A percentile compares a stretch with the other conserved stretches of the same genome.
Evolutionary conservation across 805 yeast species (phyloP).

Genomic region (Metschnikowia hibisci): DNA sequence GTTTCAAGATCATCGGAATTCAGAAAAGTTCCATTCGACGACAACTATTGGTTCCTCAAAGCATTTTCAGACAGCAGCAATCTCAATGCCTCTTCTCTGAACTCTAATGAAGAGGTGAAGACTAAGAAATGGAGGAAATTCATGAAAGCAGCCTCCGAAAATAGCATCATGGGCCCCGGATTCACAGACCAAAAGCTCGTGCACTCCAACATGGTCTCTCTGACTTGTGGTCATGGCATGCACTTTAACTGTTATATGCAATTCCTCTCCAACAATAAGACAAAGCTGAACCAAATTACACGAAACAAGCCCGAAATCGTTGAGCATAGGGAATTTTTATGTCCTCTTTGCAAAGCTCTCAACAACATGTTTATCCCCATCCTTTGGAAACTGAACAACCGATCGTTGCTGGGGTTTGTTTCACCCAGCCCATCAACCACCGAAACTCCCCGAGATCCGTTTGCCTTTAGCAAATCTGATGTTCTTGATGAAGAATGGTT

Average conservation of each 20-base stretch:
- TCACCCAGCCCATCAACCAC: constrained; percentile 3
- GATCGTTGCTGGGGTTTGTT: constrained; percentile 24
- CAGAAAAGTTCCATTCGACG: constrained; percentile 60
- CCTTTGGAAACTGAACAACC: constrained; percentile 50
- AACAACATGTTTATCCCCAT: constrained; percentile 82
- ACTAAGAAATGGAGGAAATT: constrained; percentile 36
- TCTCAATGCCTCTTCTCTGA: constrained; percentile 21
- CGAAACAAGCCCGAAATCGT: constrained; percentile 75
- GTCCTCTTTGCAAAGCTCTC: constrained; percentile 88
- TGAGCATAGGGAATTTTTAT: constrained; percentile 68
- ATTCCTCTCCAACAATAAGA: constrained; percentile 52
- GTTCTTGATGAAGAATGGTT: constrained; percentile 25
- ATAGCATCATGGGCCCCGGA: constrained; percentile 64
- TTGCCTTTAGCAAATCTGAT: constrained; percentile 16
- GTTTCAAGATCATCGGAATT: constrained; percentile 56
- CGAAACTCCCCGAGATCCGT: constrained; percentile 6
- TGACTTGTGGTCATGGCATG: constrained; percentile 93
- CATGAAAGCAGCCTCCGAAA: constrained; percentile 33
- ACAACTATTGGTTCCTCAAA: constrained; percentile 60
- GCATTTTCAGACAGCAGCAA: constrained; percentile 50
- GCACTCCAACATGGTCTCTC: constrained; percentile 47
- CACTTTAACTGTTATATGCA: constrained; percentile 74
- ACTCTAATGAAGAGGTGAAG: constrained; percentile 11
- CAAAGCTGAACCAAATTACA: constrained; percentile 67
- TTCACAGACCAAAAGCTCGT: constrained; percentile 44